phyloP scores from a whole-genome alignment of 805 yeast genomes.

The Maudiozyma saulgeensis region DNA sequence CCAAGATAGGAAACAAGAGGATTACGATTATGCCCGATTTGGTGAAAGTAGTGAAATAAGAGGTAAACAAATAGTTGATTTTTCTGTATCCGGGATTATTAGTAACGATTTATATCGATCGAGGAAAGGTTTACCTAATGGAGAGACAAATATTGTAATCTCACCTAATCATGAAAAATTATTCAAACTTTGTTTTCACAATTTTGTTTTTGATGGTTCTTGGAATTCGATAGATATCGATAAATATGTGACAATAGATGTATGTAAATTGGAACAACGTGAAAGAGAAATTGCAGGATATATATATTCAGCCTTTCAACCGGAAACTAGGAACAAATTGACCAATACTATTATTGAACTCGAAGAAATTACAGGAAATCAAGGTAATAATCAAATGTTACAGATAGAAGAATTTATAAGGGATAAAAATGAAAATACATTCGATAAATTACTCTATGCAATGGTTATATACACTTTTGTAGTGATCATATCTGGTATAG shows the following conservation, averaged over 20 bases:
- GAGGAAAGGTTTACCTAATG: constrained; percentile 10
- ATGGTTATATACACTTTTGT: constrained; percentile 4
- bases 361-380: neutral
- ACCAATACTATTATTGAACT: too few relatives aligned
- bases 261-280: constrained; percentile 5
- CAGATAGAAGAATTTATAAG: constrained; percentile 1
- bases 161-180: constrained; percentile 2
- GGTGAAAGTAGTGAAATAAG: constrained; percentile 20
- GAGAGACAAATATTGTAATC: constrained; percentile 12
- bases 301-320: too few relatives aligned
- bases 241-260: constrained; percentile 13
- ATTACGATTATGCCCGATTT: constrained; percentile 13
- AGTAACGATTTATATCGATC: constrained; percentile 14
- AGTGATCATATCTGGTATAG: constrained; percentile 1
- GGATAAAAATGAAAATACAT: constrained; percentile 7
- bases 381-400: neutral
- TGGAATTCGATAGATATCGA: constrained; percentile 26
- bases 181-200: constrained; percentile 25
- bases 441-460: constrained; percentile 8
- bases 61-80: constrained; percentile 18
- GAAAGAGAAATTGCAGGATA: neutral
- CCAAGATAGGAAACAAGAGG: constrained; percentile 9
- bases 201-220: constrained; percentile 27
- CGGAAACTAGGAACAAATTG: too few relatives aligned
- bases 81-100: constrained; percentile 8